Percentiles rank a stretch among this genome's conserved stretches.
Evolutionary conservation across 169 alveolate species (phyloP).

Genomic region (Cryptosporidium bovis): DNA sequence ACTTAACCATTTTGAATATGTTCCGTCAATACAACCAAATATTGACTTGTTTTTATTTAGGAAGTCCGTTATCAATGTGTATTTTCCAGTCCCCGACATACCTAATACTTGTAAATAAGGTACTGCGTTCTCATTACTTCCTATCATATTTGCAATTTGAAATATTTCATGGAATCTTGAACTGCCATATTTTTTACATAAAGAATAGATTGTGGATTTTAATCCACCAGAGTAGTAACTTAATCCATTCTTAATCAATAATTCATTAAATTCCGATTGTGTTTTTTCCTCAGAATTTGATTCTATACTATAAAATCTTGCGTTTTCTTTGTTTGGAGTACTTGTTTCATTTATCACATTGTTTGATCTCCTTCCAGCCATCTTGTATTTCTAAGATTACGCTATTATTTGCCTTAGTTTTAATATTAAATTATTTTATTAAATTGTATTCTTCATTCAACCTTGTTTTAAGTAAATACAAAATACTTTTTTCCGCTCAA

Average conservation of each 20-base stretch:
- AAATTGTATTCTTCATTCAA: not conserved
- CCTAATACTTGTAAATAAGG: slow-evolving; percentile 59
- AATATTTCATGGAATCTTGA: slow-evolving; percentile 54
- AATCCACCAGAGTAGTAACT: slow-evolving; percentile 14
- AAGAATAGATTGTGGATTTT: slow-evolving; percentile 1
- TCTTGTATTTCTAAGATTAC: not conserved
- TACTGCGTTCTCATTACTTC: slow-evolving; percentile 19
- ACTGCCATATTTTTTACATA: slow-evolving; percentile 53
- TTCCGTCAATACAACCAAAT: slow-evolving; percentile 49
- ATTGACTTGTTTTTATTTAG: slow-evolving; percentile 6
- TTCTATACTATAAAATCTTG: slow-evolving; percentile 5
- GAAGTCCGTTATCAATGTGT: slow-evolving; percentile 35
- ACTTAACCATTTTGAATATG: slow-evolving; percentile 47
- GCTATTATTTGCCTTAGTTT: too few species aligned
- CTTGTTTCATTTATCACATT: not conserved
- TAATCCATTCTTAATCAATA: not conserved
- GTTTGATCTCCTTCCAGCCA: not conserved
- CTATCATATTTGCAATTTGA: slow-evolving; percentile 49
- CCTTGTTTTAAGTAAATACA: not conserved
- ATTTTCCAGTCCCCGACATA: slow-evolving; percentile 68
- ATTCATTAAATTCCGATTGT: slow-evolving; percentile 1
- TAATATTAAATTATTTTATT: too few species aligned
- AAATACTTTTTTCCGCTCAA: slow-evolving; percentile 27
- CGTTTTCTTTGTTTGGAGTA: not conserved
- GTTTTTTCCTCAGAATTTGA: slow-evolving; percentile 31